These are phyloP conservation scores for Chenopodium berlandieri DNA, from an alignment of 148 eudicot genomes.

Conservation along the genomic window DNA sequence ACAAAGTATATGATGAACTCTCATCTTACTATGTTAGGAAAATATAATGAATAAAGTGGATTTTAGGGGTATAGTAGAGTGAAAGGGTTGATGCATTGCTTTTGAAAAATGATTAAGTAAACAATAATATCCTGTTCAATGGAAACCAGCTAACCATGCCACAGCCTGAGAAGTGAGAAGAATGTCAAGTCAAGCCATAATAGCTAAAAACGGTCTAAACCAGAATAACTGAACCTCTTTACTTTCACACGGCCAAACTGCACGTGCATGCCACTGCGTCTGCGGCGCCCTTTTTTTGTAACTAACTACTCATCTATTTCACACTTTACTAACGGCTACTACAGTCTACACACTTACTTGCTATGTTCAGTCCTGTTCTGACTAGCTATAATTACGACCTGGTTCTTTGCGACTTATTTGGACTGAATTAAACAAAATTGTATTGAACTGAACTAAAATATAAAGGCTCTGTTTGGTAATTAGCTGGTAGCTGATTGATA, in stretches of 20 bases:
- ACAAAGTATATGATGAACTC: too few relatives aligned
- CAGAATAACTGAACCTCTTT: constrained; percentile 25
- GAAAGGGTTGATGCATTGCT: not conserved
- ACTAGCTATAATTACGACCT: not conserved
- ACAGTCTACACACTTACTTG: not conserved
- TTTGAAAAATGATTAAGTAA: not conserved
- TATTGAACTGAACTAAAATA: too few relatives aligned
- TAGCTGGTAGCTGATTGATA: too few relatives aligned
- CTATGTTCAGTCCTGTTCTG: constrained; percentile 1
- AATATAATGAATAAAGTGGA: too few relatives aligned
- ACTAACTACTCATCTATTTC: constrained; percentile 14
- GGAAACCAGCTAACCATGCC: not conserved
- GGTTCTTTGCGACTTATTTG: too few relatives aligned
- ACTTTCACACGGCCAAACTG: constrained; percentile 23
- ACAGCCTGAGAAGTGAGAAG: not conserved
- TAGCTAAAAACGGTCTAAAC: constrained; percentile 27
- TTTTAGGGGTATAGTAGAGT: not conserved
- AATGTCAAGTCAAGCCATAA: constrained; percentile 22
- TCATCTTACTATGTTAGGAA: too few relatives aligned
- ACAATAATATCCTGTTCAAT: constrained; percentile 1
- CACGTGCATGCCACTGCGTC: constrained; percentile 26
- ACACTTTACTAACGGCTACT: constrained; percentile 24
- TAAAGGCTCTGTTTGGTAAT: too few relatives aligned
- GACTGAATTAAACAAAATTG: too few relatives aligned
- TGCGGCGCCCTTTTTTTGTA: not conserved